Percentiles rank a stretch among this genome's conserved stretches.
Conservation (phyloP, 2,329 filamentous ascomycete species). For the Aspergillus terreus region DNA sequence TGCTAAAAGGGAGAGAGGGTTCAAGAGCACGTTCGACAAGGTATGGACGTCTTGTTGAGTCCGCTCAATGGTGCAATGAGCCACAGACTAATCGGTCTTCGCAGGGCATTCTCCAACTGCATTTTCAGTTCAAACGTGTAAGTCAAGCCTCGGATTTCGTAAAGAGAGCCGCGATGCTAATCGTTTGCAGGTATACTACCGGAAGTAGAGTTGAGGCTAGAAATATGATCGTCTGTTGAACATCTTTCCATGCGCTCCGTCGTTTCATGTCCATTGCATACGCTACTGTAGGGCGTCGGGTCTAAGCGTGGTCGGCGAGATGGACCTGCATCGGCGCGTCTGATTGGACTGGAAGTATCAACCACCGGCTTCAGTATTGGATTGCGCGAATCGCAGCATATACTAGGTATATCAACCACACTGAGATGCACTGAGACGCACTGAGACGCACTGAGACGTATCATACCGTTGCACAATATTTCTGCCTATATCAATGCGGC, state of each 20-base stretch:
- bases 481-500: not conserved
- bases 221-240: not conserved
- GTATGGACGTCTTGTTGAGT: conserved; percentile 45
- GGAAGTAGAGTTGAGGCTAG: conserved; percentile 35
- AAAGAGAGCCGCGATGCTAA: conserved; percentile 4
- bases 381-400: not conserved
- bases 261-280: too few relatives aligned
- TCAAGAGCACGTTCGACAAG: conserved; percentile 97
- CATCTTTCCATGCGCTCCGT: too few relatives aligned
- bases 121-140: conserved; percentile 99
- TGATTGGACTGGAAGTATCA: conserved; percentile 29
- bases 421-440: conserved; percentile 12
- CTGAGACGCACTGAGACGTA: conserved; percentile 2
- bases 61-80: not conserved
- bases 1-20: conserved; percentile 88
- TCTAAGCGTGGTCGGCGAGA: not conserved
- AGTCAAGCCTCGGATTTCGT: conserved; percentile 12
- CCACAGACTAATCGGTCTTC: not conserved
- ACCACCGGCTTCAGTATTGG: conserved; percentile 14
- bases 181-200: conserved; percentile 42
- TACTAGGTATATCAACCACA: conserved; percentile 2
- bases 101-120: conserved; percentile 88
- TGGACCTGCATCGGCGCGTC: not conserved
- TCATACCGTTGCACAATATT: conserved; percentile 1
- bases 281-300: not conserved